Conservation (phyloP, 2,329 filamentous ascomycete species). For the Colletotrichum sp. region DNA sequence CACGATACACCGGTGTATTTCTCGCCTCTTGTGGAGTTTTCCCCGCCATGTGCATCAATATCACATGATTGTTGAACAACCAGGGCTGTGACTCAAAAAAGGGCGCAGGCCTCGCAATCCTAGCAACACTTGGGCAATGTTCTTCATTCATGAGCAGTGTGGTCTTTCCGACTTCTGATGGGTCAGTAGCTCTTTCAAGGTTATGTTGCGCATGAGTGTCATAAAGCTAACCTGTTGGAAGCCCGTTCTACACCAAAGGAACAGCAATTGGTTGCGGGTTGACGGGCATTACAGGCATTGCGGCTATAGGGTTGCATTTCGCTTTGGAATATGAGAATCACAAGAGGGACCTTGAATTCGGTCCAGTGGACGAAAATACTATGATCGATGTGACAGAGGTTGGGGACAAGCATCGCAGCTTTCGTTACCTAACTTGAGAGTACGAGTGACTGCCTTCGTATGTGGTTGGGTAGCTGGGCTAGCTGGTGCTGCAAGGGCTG, state of each 20-base stretch:
- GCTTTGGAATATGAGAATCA: slow-evolving; percentile 21
- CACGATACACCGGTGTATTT: slow-evolving; percentile 40
- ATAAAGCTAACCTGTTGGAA: background rate
- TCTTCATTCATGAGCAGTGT: slow-evolving; percentile 32
- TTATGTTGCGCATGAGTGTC: background rate
- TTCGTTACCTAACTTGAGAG: slow-evolving; percentile 22
- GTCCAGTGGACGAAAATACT: background rate
- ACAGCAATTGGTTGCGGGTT: slow-evolving; percentile 24
- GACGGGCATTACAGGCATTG: slow-evolving; percentile 16
- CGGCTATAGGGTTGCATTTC: slow-evolving; percentile 19
- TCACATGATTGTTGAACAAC: slow-evolving; percentile 36
- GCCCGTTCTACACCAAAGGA: slow-evolving; percentile 22
- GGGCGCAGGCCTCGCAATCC: slow-evolving; percentile 28
- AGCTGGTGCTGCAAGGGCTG: background rate
- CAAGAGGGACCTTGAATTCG: slow-evolving; percentile 15
- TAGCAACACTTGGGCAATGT: slow-evolving; percentile 31
- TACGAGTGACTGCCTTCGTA: background rate
- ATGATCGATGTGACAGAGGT: slow-evolving; percentile 21
- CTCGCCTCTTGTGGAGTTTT: slow-evolving; percentile 38
- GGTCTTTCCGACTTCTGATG: slow-evolving; percentile 26
- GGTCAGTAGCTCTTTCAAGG: slow-evolving; percentile 14
- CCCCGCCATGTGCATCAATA: slow-evolving; percentile 30
- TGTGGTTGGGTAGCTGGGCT: background rate
- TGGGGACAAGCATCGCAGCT: slow-evolving; percentile 21
- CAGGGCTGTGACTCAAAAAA: slow-evolving; percentile 32